Base-by-base conservation (phyloP, 176 grass and related monocot genomes). In the Carex parvula region DNA sequence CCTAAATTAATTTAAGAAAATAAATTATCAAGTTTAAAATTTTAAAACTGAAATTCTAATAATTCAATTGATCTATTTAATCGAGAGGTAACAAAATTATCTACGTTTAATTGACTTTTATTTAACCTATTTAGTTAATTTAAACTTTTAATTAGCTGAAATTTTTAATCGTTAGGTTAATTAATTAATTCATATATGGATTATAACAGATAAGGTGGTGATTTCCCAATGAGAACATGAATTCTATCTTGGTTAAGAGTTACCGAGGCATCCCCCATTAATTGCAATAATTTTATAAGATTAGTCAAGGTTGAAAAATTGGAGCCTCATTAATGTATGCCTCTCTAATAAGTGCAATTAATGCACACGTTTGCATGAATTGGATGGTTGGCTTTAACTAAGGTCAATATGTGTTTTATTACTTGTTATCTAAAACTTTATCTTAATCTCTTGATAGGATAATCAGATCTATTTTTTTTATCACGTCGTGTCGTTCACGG, bases 311-410 rank as follows among this genome's bases (percentile, higher is more conserved):
- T 50, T 68, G 80, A 14, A 66, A 83, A 83, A 50, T 68, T 83
- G 39, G 63, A 9, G 61, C 41, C n/a, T 68, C 80, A 83, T 83
- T 83, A 83, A 83, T 83, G 80, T 15, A 48, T 30, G 60, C 20
- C 57, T 82, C 60, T 64, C 21, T 82, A 82, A 53, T 82, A 62
- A 82, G 4, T 83, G 73, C 73, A 77, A 83, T 83, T 67, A 83
- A 65, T 83, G 80, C 62, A 83, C 80, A 83, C 80, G 80, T 83
- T 83, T 83, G 80, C 62, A 83, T 66, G 80, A 18, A 65, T 82
- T 66, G 80, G 37, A 82, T 66, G 20, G 80, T 29, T 82, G n/a
- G 15, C 22, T 64, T 64, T 63, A 5, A 8, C 37, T 82, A 39
- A 39, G 79, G 61, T 64, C 37, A 66, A 66, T 65, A 52, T 64